Evolutionary conservation across 139 green algal genomes (phyloP).

Genomic region (Picochlorum sp.): DNA sequence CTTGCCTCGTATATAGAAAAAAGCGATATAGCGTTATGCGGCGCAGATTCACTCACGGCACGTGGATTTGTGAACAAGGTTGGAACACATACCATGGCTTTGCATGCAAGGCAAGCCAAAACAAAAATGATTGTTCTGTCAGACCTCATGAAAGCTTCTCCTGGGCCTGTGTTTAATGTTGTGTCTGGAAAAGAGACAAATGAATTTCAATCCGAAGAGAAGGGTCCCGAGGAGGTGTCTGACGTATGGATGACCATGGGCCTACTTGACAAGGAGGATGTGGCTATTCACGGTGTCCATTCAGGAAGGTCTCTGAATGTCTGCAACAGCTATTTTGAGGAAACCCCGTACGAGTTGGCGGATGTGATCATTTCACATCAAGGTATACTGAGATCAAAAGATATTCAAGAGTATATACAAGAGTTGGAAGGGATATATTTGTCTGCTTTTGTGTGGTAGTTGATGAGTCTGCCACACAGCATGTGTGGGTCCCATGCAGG

Average conservation of each 20-base stretch:
- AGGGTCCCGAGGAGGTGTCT: neutral
- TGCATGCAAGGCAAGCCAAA: neutral
- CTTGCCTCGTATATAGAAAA: neutral
- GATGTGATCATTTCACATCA: too few species aligned
- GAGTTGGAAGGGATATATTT: too few species aligned
- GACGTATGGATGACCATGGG: neutral
- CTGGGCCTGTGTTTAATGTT: neutral
- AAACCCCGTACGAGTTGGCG: neutral
- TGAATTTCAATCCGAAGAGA: neutral
- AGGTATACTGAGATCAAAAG: too few species aligned
- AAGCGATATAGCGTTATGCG: neutral
- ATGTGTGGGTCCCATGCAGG: too few species aligned
- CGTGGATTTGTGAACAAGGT: constrained; percentile 1
- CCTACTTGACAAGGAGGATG: neutral
- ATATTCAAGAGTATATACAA: too few species aligned
- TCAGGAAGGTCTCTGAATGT: neutral
- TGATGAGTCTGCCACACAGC: too few species aligned
- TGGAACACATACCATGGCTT: neutral
- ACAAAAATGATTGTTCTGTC: neutral
- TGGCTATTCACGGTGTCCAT: neutral
- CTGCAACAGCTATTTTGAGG: neutral
- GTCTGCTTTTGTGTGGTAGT: too few species aligned
- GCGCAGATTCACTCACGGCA: neutral
- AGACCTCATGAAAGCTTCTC: neutral
- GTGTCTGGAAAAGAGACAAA: neutral